Conservation (phyloP, 768 basidiomycete genomes). For the Russula emetica region DNA sequence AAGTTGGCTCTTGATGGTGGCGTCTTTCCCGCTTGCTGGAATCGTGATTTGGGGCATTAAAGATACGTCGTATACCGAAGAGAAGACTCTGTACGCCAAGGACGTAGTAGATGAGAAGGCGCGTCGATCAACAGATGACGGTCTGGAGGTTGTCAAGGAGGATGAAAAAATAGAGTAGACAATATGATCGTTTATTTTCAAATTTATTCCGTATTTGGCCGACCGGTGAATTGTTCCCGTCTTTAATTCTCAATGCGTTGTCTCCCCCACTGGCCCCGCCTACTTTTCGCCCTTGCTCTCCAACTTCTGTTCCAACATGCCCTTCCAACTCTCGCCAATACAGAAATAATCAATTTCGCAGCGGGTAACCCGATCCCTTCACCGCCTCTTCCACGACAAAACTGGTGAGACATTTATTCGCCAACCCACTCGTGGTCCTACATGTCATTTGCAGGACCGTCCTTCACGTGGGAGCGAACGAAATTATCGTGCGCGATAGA, state of each 20-base stretch:
- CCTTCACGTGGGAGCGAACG: slow-evolving; percentile 35
- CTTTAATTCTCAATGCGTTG: background rate
- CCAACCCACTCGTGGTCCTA: background rate
- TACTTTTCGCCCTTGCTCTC: background rate
- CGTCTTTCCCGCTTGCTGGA: slow-evolving; percentile 36
- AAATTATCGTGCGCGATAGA: slow-evolving; percentile 42
- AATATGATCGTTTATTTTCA: too few species aligned
- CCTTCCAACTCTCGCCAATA: slow-evolving; percentile 43
- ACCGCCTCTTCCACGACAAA: slow-evolving; percentile 17
- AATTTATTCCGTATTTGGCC: too few species aligned
- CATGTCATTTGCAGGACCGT: slow-evolving; percentile 10
- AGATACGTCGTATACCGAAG: slow-evolving; percentile 39
- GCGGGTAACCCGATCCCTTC: slow-evolving; percentile 33
- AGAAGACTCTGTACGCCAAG: slow-evolving; percentile 34
- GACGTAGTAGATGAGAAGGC: slow-evolving; percentile 25
- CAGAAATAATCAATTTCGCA: slow-evolving; percentile 60
- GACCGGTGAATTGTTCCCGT: too few species aligned
- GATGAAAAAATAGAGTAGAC: background rate
- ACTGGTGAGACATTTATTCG: slow-evolving; percentile 28
- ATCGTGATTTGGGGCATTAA: slow-evolving; percentile 37
- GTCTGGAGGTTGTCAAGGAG: background rate
- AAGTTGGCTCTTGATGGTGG: slow-evolving; percentile 37
- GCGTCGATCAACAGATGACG: slow-evolving; percentile 1
- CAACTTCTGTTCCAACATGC: background rate
- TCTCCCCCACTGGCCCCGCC: background rate